Conservation (phyloP, 331 rosid genomes). For the Saraca asoca region DNA sequence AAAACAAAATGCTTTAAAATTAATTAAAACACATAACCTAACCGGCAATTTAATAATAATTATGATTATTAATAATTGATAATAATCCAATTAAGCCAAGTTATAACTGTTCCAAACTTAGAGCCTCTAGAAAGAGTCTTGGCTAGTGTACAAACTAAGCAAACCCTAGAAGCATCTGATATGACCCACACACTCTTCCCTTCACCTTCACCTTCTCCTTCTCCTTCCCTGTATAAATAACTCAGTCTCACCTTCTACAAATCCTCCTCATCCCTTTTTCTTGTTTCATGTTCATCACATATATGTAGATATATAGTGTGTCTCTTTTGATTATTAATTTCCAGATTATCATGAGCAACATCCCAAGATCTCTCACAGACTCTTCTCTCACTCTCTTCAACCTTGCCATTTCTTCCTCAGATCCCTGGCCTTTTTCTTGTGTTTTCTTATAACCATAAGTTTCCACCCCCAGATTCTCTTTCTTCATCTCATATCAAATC, state of each 20-base stretch:
- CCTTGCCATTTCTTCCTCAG: slow-evolving; percentile 80
- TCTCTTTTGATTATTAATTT: neutral
- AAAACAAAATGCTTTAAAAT: too few species aligned
- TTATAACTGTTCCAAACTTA: neutral
- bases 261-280: slow-evolving; percentile 30
- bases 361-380: slow-evolving; percentile 81
- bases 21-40: too few species aligned
- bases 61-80: too few species aligned
- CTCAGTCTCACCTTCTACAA: slow-evolving; percentile 15
- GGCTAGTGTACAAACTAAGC: slow-evolving; percentile 50
- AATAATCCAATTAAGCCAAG: slow-evolving; percentile 17
- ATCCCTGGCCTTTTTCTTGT: slow-evolving; percentile 89
- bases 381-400: slow-evolving; percentile 69
- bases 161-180: slow-evolving; percentile 48
- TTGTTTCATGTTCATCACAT: neutral
- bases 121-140: slow-evolving; percentile 19
- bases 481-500: neutral
- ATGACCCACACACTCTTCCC: neutral
- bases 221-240: slow-evolving; percentile 39
- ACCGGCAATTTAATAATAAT: too few species aligned
- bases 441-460: slow-evolving; percentile 48
- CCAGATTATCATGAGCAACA: slow-evolving; percentile 74
- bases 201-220: too few species aligned
- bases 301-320: slow-evolving; percentile 45
- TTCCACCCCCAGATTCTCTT: too few species aligned